Percentiles rank a stretch among this genome's conserved stretches.
These are phyloP conservation scores for Lipomyces chichibuensis DNA, from an alignment of 805 yeast species.

Conservation along the genomic window DNA sequence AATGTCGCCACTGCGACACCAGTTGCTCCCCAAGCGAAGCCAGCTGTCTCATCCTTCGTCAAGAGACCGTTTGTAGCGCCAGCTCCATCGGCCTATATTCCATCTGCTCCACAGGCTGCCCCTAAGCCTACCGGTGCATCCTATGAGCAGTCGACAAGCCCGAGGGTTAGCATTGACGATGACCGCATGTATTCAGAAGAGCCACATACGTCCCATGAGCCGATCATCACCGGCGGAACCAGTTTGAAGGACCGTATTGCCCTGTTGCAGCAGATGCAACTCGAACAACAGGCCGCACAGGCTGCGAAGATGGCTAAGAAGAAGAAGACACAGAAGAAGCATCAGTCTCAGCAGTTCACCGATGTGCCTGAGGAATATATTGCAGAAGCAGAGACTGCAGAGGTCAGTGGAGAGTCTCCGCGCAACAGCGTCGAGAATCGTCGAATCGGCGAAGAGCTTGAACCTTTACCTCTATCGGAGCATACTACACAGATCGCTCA, in stretches of 20 bases:
- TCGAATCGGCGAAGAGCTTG: background rate
- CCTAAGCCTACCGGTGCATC: constrained; percentile 7
- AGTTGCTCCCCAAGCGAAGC: constrained; percentile 45
- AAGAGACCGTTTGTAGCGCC: constrained; percentile 62
- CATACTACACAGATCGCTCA: background rate
- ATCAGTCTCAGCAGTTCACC: constrained; percentile 5
- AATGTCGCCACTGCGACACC: constrained; percentile 50
- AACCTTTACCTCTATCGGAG: background rate
- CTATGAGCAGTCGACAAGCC: background rate
- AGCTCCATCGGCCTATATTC: constrained; percentile 49
- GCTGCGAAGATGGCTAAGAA: constrained; percentile 20
- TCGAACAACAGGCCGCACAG: constrained; percentile 63
- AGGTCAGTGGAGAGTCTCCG: background rate
- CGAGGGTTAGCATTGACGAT: constrained; percentile 18
- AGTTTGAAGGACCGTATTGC: constrained; percentile 87
- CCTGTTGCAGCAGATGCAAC: constrained; percentile 76
- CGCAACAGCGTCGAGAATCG: constrained; percentile 4
- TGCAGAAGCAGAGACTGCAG: constrained; percentile 22
- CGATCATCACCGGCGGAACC: constrained; percentile 45
- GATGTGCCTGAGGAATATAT: constrained; percentile 20
- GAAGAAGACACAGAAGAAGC: constrained; percentile 21
- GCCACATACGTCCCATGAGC: constrained; percentile 28
- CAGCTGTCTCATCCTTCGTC: constrained; percentile 53
- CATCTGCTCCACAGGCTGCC: constrained; percentile 28
- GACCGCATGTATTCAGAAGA: constrained; percentile 8